Evolutionary conservation across 106 monocot genomes (phyloP).

Genomic region (Dendrobium chrysotoxum): DNA sequence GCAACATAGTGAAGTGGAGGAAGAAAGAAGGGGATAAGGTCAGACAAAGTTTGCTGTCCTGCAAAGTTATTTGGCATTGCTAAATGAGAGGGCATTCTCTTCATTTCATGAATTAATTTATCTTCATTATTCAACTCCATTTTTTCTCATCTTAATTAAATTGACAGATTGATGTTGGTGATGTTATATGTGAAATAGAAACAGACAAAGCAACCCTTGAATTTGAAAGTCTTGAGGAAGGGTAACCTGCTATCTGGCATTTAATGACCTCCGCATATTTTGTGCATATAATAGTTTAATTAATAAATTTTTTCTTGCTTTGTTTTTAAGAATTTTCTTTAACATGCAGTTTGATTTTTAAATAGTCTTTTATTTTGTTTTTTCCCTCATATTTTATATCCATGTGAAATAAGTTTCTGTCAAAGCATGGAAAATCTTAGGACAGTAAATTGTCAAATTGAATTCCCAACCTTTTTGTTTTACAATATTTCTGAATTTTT

Average conservation of each 20-base stretch:
- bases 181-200: conserved; percentile 97
- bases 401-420: neutral
- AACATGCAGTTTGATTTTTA: neutral
- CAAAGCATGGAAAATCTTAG: neutral
- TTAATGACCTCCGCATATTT: neutral
- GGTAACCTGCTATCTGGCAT: conserved; percentile 38
- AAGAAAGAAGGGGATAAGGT: conserved; percentile 99
- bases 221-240: conserved; percentile 93
- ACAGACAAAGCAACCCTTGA: conserved; percentile 97
- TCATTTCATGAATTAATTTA: neutral
- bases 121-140: neutral
- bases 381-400: neutral
- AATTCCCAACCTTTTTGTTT: neutral
- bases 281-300: neutral
- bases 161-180: conserved; percentile 80
- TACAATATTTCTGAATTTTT: neutral
- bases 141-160: neutral
- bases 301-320: neutral
- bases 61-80: neutral
- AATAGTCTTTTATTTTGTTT: neutral
- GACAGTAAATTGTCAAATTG: neutral
- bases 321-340: neutral
- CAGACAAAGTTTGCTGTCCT: conserved; percentile 1
- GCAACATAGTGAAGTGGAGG: conserved; percentile 92
- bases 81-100: neutral